Conservation (phyloP, 495 filamentous ascomycete species). For the Hypoxylon fuscum region DNA sequence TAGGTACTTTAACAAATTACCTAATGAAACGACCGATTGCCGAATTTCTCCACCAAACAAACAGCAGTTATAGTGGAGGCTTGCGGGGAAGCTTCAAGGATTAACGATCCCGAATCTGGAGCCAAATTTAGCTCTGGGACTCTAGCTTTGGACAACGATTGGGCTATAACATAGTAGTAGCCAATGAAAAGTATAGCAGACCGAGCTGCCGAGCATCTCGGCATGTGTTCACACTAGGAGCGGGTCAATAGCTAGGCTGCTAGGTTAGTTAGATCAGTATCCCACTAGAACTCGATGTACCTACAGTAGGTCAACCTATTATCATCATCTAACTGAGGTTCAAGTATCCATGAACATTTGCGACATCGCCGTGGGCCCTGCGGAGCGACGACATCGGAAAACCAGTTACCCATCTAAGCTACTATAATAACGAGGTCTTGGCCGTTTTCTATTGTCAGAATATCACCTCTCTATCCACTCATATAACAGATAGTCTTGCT, state of each 20-base stretch:
- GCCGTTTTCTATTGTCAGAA: neutral
- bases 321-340: constrained; percentile 3
- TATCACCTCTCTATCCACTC: neutral
- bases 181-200: constrained; percentile 16
- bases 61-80: neutral
- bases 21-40: constrained; percentile 7
- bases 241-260: neutral
- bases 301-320: constrained; percentile 31
- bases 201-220: constrained; percentile 29
- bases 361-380: constrained; percentile 32
- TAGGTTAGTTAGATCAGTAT: neutral
- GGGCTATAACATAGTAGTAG: neutral
- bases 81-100: constrained; percentile 27
- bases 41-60: constrained; percentile 18
- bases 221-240: constrained; percentile 2
- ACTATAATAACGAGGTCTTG: neutral
- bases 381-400: constrained; percentile 25
- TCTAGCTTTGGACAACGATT: neutral
- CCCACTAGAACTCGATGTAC: constrained; percentile 7
- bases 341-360: constrained; percentile 13
- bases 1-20: no score
- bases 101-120: constrained; percentile 18
- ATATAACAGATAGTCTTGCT: neutral
- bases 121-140: constrained; percentile 3
- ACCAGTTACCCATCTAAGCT: neutral